These are phyloP conservation scores for Cyclostephanos tholiformis DNA, from an alignment of 108 stramenopile species.

Conservation along the genomic window DNA sequence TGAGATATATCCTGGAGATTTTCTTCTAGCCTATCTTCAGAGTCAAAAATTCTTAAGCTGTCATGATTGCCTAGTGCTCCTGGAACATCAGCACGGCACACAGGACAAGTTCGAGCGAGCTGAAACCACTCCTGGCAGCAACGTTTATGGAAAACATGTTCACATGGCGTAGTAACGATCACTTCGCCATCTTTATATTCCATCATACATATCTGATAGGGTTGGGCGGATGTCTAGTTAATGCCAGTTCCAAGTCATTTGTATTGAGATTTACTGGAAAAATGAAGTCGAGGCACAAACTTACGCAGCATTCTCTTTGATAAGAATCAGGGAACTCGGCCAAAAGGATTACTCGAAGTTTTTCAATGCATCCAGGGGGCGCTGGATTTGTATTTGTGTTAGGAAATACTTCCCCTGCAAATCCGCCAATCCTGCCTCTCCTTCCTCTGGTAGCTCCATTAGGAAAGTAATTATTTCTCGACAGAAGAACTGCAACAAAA, in stretches of 20 bases:
- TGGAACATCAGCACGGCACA: slow-evolving; percentile 69
- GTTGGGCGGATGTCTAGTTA: neutral
- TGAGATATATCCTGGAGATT: neutral
- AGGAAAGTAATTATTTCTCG: slow-evolving; percentile 71
- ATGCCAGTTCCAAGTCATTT: neutral
- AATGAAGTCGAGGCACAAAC: neutral
- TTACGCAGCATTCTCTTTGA: slow-evolving; percentile 68
- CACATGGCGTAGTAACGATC: slow-evolving; percentile 70
- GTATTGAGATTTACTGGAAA: slow-evolving; percentile 1
- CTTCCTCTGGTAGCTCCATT: slow-evolving; percentile 35
- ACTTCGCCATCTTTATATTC: slow-evolving; percentile 58
- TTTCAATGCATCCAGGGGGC: slow-evolving; percentile 59
- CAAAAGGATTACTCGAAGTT: slow-evolving; percentile 42
- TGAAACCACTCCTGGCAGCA: slow-evolving; percentile 75
- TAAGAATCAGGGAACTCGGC: slow-evolving; percentile 51
- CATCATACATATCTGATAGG: slow-evolving; percentile 64
- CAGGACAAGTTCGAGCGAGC: slow-evolving; percentile 71
- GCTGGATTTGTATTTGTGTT: slow-evolving; percentile 57
- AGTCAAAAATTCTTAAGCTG: slow-evolving; percentile 9
- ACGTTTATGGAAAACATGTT: slow-evolving; percentile 77
- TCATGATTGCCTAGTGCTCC: slow-evolving; percentile 26
- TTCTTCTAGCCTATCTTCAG: neutral
- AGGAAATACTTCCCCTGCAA: slow-evolving; percentile 54
- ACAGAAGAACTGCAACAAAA: slow-evolving; percentile 63
- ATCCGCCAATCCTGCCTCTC: slow-evolving; percentile 23